Evolutionary conservation across 805 yeast genomes (phyloP).

Genomic region (Sungouiella blattae): DNA sequence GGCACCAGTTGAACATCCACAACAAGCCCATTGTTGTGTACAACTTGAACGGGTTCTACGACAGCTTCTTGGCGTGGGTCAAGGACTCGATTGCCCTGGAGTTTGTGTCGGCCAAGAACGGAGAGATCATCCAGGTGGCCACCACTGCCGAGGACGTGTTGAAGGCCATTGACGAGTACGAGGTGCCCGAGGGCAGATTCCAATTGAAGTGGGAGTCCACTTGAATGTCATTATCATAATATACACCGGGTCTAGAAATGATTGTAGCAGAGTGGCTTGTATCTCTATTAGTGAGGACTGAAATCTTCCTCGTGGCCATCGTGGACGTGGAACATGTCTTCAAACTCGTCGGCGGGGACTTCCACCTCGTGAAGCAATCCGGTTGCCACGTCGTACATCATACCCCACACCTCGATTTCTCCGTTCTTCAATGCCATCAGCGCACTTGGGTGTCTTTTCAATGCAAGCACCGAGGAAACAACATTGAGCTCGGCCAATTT

Average conservation of each 20-base stretch:
- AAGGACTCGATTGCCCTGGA: conserved; percentile 57
- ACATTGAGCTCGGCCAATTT: conserved; percentile 21
- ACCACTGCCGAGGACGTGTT: conserved; percentile 66
- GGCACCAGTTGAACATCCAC: conserved; percentile 89
- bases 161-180: conserved; percentile 54
- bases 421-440: conserved; percentile 18
- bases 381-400: conserved; percentile 18
- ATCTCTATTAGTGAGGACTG: conserved; percentile 23
- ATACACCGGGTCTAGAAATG: too few species aligned
- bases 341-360: conserved; percentile 39
- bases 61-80: conserved; percentile 62
- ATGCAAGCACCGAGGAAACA: conserved; percentile 15
- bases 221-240: too few species aligned
- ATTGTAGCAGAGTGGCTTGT: too few species aligned
- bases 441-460: conserved; percentile 19
- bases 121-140: conserved; percentile 67
- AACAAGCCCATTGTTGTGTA: conserved; percentile 73
- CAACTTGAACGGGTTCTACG: conserved; percentile 79
- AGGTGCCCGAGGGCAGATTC: conserved; percentile 69
- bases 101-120: conserved; percentile 65
- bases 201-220: conserved; percentile 61
- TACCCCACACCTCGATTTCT: conserved; percentile 20
- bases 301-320: conserved; percentile 27
- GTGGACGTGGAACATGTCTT: conserved; percentile 37
- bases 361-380: conserved; percentile 19